Evolutionary conservation across 148 eudicot genomes (phyloP), one percentile per base, ranked within the genome.

Genomic region (Pharnaceum exiguum): DNA sequence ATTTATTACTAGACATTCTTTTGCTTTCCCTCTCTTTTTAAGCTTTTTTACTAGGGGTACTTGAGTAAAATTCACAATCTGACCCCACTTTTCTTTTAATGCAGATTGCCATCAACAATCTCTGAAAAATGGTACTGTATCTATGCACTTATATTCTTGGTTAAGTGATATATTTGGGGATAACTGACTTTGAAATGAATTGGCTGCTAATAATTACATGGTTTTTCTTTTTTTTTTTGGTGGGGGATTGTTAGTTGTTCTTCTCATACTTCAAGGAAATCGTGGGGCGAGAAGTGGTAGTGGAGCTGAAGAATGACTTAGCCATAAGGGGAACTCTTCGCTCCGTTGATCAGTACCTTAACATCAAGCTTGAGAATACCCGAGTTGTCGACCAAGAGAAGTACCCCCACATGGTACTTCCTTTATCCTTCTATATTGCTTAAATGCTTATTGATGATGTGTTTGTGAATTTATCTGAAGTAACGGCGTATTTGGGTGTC

Each of bases 301-400:
- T 90, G 54, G 97, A 90, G 71, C 78, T 90, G 55, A 90, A 90
- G 83, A 90, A 90, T 65, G 97, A 90, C 71, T 69, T 90, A 28
- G 97, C 97, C 6, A 87, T 90, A 32, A 78, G 79, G 44, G 95
- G 97, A 0, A 87, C 93, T 21, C 87, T 90, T n/a, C 97, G 87
- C 66, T 90, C 97, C 2, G 97, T 90, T 46, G 97, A 90, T 81
- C 97, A 90, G 60, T 87, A 90, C 61, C 93, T 90, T 72, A 90
- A 90, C 66, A 87, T 90, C 52, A 90, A 90, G 83, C 89, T 90
- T 16, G 97, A 90, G 72, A 90, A 90, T 63, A 90, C 97, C 25
- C 75, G 87, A 81, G 97, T 90, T 71, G 97, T 87, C 55, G 97
- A 90, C 75, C 95, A 90, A 66, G 97, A 90, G 77, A 90, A 90